These are phyloP conservation scores for Xylaria sp. DNA, from an alignment of 2,329 filamentous ascomycete species.

Conservation along the genomic window DNA sequence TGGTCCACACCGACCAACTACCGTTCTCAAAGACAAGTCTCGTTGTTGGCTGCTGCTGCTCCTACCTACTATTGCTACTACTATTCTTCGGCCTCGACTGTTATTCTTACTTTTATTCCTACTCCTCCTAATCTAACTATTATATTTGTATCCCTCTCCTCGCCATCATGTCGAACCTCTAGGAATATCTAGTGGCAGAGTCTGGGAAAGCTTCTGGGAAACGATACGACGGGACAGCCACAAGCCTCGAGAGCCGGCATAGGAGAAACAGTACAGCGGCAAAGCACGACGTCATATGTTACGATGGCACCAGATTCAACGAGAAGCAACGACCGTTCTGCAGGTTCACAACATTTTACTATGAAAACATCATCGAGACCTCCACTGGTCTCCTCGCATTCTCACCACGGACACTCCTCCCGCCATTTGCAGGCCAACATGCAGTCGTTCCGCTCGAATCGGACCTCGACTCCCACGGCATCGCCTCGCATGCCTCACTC, in stretches of 20 bases:
- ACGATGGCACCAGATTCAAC: constrained; percentile 46
- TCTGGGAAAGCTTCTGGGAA: constrained; percentile 20
- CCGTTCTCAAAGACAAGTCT: constrained; percentile 8
- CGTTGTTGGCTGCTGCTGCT: neutral
- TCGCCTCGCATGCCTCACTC: constrained; percentile 65
- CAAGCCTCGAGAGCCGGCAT: neutral
- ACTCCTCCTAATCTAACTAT: neutral
- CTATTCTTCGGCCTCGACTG: neutral
- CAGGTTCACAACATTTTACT: constrained; percentile 48
- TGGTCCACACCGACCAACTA: constrained; percentile 16
- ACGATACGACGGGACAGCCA: constrained; percentile 18
- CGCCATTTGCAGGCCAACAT: constrained; percentile 55
- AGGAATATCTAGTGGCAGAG: constrained; percentile 18
- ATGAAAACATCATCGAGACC: constrained; percentile 51
- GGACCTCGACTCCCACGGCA: constrained; percentile 62
- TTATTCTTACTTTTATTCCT: neutral
- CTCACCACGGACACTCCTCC: constrained; percentile 43
- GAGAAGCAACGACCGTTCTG: constrained; percentile 46
- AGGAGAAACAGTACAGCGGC: constrained; percentile 15
- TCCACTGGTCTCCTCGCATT: constrained; percentile 47
- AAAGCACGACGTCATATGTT: constrained; percentile 45
- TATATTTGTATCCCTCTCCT: neutral
- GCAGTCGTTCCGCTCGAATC: constrained; percentile 55
- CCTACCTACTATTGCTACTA: neutral
- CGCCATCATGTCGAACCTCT: constrained; percentile 33